phyloP scores from a whole-genome alignment of 257 asterid species.

The Orobanche coerulescens region DNA sequence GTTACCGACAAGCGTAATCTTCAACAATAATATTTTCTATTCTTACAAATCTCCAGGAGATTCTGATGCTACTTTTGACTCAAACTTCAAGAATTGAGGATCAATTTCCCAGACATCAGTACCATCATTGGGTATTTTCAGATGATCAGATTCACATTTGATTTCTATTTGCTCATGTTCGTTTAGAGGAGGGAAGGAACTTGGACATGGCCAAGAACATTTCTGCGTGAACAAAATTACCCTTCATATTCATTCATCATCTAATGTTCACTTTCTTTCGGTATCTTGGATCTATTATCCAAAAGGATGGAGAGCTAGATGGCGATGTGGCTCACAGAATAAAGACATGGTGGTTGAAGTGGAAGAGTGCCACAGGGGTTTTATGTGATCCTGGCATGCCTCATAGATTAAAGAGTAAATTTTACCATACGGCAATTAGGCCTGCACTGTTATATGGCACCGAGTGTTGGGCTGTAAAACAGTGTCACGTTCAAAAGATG shows the following conservation, averaged over 20 bases:
- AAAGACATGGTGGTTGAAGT: too few species aligned
- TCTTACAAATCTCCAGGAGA: conserved; percentile 68
- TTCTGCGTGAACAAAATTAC: conserved; percentile 34
- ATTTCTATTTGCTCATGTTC: conserved; percentile 31
- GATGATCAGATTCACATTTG: conserved; percentile 40
- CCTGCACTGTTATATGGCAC: too few species aligned
- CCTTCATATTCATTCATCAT: conserved; percentile 12
- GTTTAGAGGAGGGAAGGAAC: conserved; percentile 30
- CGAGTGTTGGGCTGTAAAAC: too few species aligned
- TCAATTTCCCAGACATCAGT: conserved; percentile 74
- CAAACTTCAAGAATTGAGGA: conserved; percentile 45
- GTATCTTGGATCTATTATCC: too few species aligned
- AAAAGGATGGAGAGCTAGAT: too few species aligned
- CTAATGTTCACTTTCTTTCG: too few species aligned
- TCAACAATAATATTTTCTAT: conserved; percentile 1
- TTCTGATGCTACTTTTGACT: conserved; percentile 57
- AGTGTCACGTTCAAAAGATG: too few species aligned
- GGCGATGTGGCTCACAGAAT: too few species aligned
- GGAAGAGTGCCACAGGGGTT: too few species aligned
- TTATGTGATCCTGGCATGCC: too few species aligned
- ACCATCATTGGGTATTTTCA: conserved; percentile 55
- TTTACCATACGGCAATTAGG: too few species aligned
- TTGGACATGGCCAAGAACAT: conserved; percentile 34
- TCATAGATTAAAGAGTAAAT: too few species aligned
- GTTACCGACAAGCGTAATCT: conserved; percentile 16